Base-by-base conservation (phyloP, 192 early-diverging fungal species). In the Backusella macrospora region DNA sequence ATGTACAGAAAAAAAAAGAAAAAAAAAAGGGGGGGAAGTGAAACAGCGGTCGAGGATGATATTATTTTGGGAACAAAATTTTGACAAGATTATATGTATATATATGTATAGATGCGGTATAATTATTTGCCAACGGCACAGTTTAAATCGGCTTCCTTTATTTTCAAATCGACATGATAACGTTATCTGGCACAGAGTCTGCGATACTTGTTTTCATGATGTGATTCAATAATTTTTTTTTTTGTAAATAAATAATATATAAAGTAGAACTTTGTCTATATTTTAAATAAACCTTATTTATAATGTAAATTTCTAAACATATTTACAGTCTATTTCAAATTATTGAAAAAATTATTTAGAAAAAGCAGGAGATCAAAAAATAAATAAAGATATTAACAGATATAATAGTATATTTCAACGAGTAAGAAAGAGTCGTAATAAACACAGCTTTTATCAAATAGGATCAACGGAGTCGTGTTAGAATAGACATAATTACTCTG, bases 101-200 rank as follows among this genome's bases (percentile, higher is more conserved):
- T n/a, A 23, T 47, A 4, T 65, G 37, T 40, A 15, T 39, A 78
- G 73, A 29, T 78, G 77, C 55, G 77, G 77, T 10, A 55, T 71
- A 23, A 64, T 78, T 12, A 64, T 73, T 38, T 78, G 77, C 15
- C 65, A 78, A 29, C 39, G 68, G 23, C 77, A 78, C 48, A 70
- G 72, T 23, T 70, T 73, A 38, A 78, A 78, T 74, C 47, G 55
- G 14, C 59, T 78, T 15, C 77, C 72, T 43, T 52, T 78, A 40
- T 78, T 78, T 46, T 46, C 34, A 12, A 43, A 59, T 45, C 13
- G n/a, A 29, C 34, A 47, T 18, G 10, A 59, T 29, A 44, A 40
- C 18, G 70, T 46, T 6, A 37, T 64, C 21, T 76, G 75, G 75
- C 40, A 64, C 44, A 34, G 75, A 23, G 70, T 76, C 1, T 76